Base-by-base conservation (phyloP, 495 filamentous ascomycete genomes). In the Daldinia concentrica region DNA sequence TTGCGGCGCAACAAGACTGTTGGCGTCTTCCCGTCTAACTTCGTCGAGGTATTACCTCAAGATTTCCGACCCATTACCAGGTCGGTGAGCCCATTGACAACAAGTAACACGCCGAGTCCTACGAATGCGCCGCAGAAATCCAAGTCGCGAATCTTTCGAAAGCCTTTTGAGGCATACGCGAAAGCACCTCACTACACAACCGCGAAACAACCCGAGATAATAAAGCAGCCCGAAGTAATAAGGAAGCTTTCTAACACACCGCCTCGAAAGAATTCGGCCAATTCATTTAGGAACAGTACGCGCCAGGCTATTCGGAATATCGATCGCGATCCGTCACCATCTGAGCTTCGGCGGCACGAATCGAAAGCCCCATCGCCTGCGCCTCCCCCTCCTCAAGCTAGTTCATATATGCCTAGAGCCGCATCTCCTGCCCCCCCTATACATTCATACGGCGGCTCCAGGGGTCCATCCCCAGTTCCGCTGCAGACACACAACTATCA, bases 1-100 rank as follows among this genome's bases (percentile, higher is more conserved):
- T 77, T 98, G 76, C 89, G 88, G 69, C 87, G 96, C 63, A 95
- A 98, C 78, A 89, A 90, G 77, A 93, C 94, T 72, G 88, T 97
- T 70, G 95, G 95, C 51, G 80, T 95, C 22, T 99, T 99, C 74
- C 95, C 95, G 2, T 98, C 94, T 48, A 99, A 99, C 79, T 99
- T 98, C 78, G 95, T 99, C 67, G 89, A 96, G 74, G 88, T 98
- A 4, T 84, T 99, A 43, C 89, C 92, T 52, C 91, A 96, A 58
- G 86, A 86, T 76, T 97, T 97, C 78, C 89, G 91, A 32, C 93
- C 94, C 22, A 85, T 90, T 39, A 95, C 85, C 67, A 87, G 93
- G 68, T 87, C 90, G 60, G 86, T 86, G n/a, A 96, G 92, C 74
- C 93, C 92, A 26, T 83, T 94, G 80, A 83, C 88, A 32, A 65